These are phyloP conservation scores for Ceratobasidium sp. DNA, from an alignment of 1,284 basidiomycete genomes.

Conservation along the genomic window DNA sequence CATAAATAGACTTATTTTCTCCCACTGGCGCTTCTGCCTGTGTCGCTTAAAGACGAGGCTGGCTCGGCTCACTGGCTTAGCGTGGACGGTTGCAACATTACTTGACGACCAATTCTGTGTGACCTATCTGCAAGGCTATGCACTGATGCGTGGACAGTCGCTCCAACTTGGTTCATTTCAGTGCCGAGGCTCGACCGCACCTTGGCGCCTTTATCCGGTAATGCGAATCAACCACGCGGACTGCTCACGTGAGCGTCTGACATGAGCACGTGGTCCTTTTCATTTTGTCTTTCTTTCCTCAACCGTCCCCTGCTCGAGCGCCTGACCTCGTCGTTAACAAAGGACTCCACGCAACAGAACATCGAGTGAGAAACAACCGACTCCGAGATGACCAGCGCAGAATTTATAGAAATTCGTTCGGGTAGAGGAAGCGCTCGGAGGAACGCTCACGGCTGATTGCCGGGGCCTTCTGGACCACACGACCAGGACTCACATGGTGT, in stretches of 20 bases:
- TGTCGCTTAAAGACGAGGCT: too few relatives aligned
- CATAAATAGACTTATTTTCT: too few relatives aligned
- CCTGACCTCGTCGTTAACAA: background rate
- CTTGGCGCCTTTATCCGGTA: background rate
- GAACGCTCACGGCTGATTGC: slow-evolving; percentile 38
- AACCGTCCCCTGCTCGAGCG: background rate
- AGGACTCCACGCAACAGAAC: too few relatives aligned
- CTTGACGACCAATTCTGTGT: too few relatives aligned
- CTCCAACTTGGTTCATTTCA: background rate
- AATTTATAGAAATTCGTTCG: background rate
- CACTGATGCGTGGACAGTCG: too few relatives aligned
- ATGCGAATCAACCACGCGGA: background rate
- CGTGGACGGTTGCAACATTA: too few relatives aligned
- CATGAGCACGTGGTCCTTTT: background rate
- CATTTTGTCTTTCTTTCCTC: background rate
- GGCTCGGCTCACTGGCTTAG: too few relatives aligned
- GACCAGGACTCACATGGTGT: slow-evolving; percentile 18
- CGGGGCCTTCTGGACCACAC: slow-evolving; percentile 26
- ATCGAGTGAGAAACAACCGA: too few relatives aligned
- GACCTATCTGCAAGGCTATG: too few relatives aligned
- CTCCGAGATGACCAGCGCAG: background rate
- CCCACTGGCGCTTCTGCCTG: too few relatives aligned
- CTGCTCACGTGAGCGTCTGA: background rate
- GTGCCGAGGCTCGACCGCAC: slow-evolving; percentile 1
- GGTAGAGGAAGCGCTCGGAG: background rate